A percentile compares a stretch with the other conserved stretches of the same genome.
Evolutionary conservation across 805 yeast species (phyloP).

Genomic region (Candida ortonii): DNA sequence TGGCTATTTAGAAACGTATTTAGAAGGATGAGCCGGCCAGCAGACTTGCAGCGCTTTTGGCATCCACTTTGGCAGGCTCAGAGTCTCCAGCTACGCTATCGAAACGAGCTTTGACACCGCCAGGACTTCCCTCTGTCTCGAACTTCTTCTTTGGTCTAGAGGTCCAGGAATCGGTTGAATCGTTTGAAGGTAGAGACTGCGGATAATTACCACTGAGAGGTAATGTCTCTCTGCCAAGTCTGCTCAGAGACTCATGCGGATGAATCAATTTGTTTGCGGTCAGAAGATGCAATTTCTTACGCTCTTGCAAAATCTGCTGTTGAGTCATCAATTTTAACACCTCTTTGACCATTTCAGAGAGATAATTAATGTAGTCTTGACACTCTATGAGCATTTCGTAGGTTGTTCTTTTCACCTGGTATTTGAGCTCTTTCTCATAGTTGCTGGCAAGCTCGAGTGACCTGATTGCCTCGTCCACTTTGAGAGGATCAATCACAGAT

Average conservation of each 20-base stretch:
- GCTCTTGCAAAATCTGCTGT: slow-evolving; percentile 78
- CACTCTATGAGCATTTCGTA: slow-evolving; percentile 81
- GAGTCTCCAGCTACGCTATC: slow-evolving; percentile 25
- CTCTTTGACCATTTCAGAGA: slow-evolving; percentile 48
- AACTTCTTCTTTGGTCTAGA: slow-evolving; percentile 30
- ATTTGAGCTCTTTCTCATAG: slow-evolving; percentile 70
- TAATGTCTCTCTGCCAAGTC: slow-evolving; percentile 72
- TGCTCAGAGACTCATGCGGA: slow-evolving; percentile 47
- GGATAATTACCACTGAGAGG: slow-evolving; percentile 29
- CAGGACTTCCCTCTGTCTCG: slow-evolving; percentile 14
- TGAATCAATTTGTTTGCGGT: slow-evolving; percentile 46
- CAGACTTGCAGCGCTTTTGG: slow-evolving; percentile 77
- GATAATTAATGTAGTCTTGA: slow-evolving; percentile 52
- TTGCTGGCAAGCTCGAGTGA: slow-evolving; percentile 75
- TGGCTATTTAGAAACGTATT: slow-evolving; percentile 7
- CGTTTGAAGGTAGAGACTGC: slow-evolving; percentile 3
- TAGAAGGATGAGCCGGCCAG: slow-evolving; percentile 74
- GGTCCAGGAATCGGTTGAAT: slow-evolving; percentile 34
- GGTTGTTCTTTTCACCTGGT: slow-evolving; percentile 77
- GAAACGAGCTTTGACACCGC: slow-evolving; percentile 9
- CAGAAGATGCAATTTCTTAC: slow-evolving; percentile 73
- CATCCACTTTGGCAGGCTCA: slow-evolving; percentile 55
- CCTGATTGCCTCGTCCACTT: slow-evolving; percentile 85
- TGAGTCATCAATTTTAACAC: slow-evolving; percentile 60
- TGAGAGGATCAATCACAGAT: slow-evolving; percentile 76